Base-by-base conservation (phyloP, 305 asterid genomes). In the Ajuga reptans region DNA sequence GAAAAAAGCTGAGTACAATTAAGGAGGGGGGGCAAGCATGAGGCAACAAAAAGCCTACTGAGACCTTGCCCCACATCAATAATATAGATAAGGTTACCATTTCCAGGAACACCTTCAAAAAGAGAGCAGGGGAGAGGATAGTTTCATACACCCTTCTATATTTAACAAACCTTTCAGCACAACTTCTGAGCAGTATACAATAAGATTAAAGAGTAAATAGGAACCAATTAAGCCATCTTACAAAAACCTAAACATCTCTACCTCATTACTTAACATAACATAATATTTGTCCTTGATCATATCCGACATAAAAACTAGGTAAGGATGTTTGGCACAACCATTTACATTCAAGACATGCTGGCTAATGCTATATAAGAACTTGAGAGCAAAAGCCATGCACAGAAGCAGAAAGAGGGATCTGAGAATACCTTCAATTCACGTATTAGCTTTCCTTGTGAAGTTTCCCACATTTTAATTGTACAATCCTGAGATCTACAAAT, bases 381-480 rank as follows among this genome's bases (percentile, higher is more conserved):
- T 36, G 36, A 63, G 65, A 62, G 63, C 43, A 39, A 29, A 58
- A 31, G 29, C n/a, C 37, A 45, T 54, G 33, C 57, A 42, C 31
- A 14, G 14, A 21, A 54, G 62, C 51, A 64, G 67, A 8, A 60
- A 55, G 46, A 51, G 56, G 60, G 65, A 73, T n/a, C 45, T 15
- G 42, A 50, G 60, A 69, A 72, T 76, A 90, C 98, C 97, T 86
- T 92, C 80, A 90, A 75, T 75, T 90, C 95, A 33, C 97, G 89
- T 58, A 90, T 90, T 68, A 92, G 84, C 87, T 90, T 90, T 67
- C 98, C 98, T 41, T 88, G 87, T 49, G 94, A 9, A 62, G 95
- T 82, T 76, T 92, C 90, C 98, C 98, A 92, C 85, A 92, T 86
- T 77, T 92, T 92, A 78, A 92, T 90, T 12, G 95, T 92, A 75